Conservation (phyloP, 495 filamentous ascomycete species). For the Evernia prunastri region DNA sequence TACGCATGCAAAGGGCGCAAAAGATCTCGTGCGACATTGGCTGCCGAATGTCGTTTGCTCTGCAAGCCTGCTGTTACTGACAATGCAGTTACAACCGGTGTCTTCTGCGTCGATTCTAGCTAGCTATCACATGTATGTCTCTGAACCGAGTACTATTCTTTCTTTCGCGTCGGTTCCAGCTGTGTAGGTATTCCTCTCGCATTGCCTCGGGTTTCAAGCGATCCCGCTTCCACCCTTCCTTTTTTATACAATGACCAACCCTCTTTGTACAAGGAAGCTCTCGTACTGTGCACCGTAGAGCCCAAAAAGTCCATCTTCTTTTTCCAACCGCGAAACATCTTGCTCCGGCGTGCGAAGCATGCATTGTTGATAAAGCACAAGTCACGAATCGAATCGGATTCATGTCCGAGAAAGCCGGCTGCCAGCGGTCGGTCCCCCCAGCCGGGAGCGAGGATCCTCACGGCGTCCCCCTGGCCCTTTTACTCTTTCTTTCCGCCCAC, state of each 20-base stretch:
- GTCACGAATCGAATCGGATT: not conserved
- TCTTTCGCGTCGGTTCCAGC: too few species aligned
- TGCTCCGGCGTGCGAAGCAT: not conserved
- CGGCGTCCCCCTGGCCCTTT: not conserved
- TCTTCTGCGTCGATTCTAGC: not conserved
- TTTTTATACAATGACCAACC: not conserved
- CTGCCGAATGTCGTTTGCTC: too few species aligned
- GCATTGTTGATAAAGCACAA: not conserved
- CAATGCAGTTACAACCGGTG: too few species aligned
- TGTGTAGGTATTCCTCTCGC: not conserved
- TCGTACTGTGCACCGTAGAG: not conserved
- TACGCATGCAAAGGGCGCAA: not conserved
- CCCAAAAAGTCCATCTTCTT: not conserved
- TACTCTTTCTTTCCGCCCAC: conserved; percentile 59
- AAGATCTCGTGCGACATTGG: not conserved
- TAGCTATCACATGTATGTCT: not conserved
- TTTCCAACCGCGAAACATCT: not conserved
- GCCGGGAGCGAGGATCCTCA: not conserved
- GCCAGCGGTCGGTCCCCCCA: too few species aligned
- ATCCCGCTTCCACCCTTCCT: not conserved
- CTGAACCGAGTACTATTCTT: not conserved
- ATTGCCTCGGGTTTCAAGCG: not conserved
- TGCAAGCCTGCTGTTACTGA: not conserved
- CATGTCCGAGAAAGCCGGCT: too few species aligned
- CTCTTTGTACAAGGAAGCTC: not conserved